Evolutionary conservation across 2,329 filamentous ascomycete genomes (phyloP).

Genomic region (Clonostachys rosea): DNA sequence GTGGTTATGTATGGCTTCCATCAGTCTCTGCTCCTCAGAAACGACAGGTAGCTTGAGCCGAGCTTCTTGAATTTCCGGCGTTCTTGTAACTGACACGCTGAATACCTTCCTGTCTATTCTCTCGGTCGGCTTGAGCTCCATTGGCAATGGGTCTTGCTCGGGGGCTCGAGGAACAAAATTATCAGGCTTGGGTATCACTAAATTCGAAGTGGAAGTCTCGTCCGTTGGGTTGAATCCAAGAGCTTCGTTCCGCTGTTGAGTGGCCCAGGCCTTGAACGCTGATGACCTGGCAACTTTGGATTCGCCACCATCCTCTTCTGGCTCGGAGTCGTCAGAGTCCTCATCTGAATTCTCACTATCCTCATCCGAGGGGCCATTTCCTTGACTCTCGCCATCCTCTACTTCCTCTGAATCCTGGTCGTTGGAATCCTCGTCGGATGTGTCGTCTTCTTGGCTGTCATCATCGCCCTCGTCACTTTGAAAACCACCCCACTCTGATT

Average conservation of each 20-base stretch:
- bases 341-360: constrained; percentile 7
- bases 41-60: constrained; percentile 83
- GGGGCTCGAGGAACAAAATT: constrained; percentile 63
- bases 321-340: constrained; percentile 20
- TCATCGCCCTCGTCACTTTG: constrained; percentile 17
- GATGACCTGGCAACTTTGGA: constrained; percentile 33
- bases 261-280: constrained; percentile 93
- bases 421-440: constrained; percentile 1
- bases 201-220: constrained; percentile 26
- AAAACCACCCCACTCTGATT: constrained; percentile 60
- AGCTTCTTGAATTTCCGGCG: constrained; percentile 69
- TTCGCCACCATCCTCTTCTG: constrained; percentile 16
- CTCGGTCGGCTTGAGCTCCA: constrained; percentile 57
- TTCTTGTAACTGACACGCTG: constrained; percentile 66
- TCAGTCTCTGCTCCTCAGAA: constrained; percentile 92
- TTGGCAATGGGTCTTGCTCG: constrained; percentile 67
- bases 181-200: constrained; percentile 49
- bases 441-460: constrained; percentile 18
- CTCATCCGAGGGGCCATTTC: constrained; percentile 9
- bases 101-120: constrained; percentile 67
- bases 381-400: constrained; percentile 13
- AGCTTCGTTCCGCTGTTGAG: constrained; percentile 78
- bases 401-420: constrained; percentile 6
- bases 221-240: constrained; percentile 58
- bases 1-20: constrained; percentile 95